A percentile compares a stretch with the other conserved stretches of the same genome.
Conservation (phyloP, 768 basidiomycete genomes). For the Phlebiopsis gigantea region DNA sequence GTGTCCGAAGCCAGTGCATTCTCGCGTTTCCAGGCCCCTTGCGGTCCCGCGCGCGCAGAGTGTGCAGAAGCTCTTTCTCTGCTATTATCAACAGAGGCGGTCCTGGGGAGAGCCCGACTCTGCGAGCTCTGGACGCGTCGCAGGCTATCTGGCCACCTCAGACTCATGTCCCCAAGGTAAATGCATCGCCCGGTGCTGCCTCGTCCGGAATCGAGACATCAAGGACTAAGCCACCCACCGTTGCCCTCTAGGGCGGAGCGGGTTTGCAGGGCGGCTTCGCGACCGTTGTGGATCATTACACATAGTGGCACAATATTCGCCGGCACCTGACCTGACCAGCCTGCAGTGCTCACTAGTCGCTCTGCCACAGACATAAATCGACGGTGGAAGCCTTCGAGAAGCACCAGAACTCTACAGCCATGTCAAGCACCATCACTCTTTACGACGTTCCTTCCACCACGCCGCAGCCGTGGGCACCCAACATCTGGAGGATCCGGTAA, state of each 20-base stretch:
- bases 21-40: slow-evolving; percentile 3
- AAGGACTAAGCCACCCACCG: neutral
- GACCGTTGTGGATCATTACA: neutral
- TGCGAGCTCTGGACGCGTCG: neutral
- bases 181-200: neutral
- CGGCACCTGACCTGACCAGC: neutral
- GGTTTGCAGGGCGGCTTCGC: neutral
- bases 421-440: slow-evolving; percentile 46
- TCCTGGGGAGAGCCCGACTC: neutral
- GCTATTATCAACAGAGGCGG: neutral
- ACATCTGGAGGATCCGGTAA: slow-evolving; percentile 67
- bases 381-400: neutral
- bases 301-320: neutral
- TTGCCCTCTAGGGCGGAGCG: neutral
- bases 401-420: neutral
- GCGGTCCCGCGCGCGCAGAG: neutral
- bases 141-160: neutral
- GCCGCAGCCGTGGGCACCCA: slow-evolving; percentile 72
- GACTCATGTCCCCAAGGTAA: neutral
- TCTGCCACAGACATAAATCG: neutral
- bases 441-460: slow-evolving; percentile 62
- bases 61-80: neutral
- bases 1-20: slow-evolving; percentile 2
- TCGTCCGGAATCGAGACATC: neutral
- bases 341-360: neutral